Evolutionary conservation across 768 basidiomycete genomes (phyloP), one percentile per base, ranked within the genome.

Genomic region (Agrocybe chaxingu): DNA sequence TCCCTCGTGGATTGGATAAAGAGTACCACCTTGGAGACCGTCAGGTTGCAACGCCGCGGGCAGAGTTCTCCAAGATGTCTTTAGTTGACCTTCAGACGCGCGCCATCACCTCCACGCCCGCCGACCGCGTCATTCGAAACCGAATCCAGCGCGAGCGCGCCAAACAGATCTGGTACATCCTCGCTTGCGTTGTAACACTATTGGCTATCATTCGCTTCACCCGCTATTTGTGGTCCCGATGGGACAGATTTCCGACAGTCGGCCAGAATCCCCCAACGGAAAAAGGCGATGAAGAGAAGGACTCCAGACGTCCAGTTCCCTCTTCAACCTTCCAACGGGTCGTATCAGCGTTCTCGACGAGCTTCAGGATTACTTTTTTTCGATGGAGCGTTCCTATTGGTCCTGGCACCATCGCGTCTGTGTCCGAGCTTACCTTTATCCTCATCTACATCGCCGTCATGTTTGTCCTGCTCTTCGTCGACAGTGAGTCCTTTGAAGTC

Each of bases 281-380:
- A 37, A 62, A 65, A 43, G 43, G 35, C 3, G 64, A 64, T 42
- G 44, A 50, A 19, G 63, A 68, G 45, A 52, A 54, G 38, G 44
- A 52, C 47, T 50, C 33, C 32, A 29, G 24, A 8, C 18, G n/a
- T 12, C 31, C 30, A 18, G 33, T 16, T 24, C 9, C 49, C n/a
- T 12, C 24, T 13, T 55, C 51, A 18, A 40, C 43, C 6, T 33
- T 57, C 29, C 56, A 55, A n/a, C 67, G 70, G 29, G 49, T 74
- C 8, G 69, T 71, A 0, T 52, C 58, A n/a, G 76, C 73, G 1
- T 29, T 70, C 16, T 60, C 70, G 32, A 70, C 78, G 9, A 62
- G 61, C 6, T 81, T 80, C 62, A 72, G 74, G 16, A 74, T 80
- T 16, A 49, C 75, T 13, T 72, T 73, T 6, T 82, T 81, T 57